Conservation (phyloP, 192 early-diverging fungal genomes). For the Coemansia sp. region DNA sequence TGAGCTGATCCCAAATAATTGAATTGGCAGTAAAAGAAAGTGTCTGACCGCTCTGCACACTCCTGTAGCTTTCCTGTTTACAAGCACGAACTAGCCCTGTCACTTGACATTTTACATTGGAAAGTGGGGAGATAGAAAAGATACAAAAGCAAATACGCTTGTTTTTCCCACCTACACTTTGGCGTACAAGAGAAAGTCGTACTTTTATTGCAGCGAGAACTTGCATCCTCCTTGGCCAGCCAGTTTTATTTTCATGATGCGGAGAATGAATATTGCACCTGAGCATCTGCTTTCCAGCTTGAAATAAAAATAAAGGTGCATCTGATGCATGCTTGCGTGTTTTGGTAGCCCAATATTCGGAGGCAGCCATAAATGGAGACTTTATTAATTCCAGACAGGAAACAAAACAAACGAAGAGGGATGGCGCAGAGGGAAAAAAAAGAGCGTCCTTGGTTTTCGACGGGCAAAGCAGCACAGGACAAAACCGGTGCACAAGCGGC, state of each 20-base stretch:
- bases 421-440: too few relatives aligned
- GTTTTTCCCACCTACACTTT: neutral
- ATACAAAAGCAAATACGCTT: neutral
- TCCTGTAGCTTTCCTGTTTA: neutral
- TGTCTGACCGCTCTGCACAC: neutral
- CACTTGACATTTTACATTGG: neutral
- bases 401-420: neutral
- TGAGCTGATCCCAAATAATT: neutral
- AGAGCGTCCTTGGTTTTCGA: too few relatives aligned
- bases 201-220: neutral
- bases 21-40: neutral
- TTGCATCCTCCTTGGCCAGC: neutral
- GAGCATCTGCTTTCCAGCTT: neutral
- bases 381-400: neutral
- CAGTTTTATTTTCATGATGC: neutral
- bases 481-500: too few relatives aligned
- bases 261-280: neutral
- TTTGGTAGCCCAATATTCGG: neutral
- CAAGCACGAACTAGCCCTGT: neutral
- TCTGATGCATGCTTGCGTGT: neutral
- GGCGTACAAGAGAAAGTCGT: neutral
- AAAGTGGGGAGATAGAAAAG: constrained; percentile 3
- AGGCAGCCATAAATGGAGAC: neutral
- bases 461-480: too few relatives aligned
- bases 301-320: neutral